Evolutionary conservation across 768 basidiomycete species (phyloP), one percentile per base, ranked within the genome.

Genomic region (Suillus occidentalis): DNA sequence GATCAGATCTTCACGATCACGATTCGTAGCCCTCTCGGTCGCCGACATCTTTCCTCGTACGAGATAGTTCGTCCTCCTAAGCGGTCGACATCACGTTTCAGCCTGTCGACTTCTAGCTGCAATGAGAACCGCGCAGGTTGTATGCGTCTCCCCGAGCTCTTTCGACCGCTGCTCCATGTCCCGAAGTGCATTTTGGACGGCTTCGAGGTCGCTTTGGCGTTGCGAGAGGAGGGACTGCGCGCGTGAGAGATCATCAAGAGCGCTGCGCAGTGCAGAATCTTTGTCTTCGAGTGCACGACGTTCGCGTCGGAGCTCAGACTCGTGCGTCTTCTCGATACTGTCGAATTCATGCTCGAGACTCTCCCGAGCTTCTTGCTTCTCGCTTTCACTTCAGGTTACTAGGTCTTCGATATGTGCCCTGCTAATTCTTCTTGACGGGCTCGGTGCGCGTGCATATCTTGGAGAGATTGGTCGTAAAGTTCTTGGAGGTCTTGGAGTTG

Each of bases 61-160:
- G 85, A 25, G 84, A 76, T 6, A 97, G 80, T 61, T 97, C 94
- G 67, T 90, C 88, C 70, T 97, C 92, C 2, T n/a, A 90, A 81
- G 4, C 91, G 81, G 67, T 89, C 88, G 47, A 97, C 71, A 72
- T 99, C 97, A 36, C 95, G 84, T 74, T 89, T 89, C 58, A 95
- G 78, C 3, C 94, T 80, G 67, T 98, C 97, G 1, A 92, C 82
- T 75, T 99, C 96, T 22, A 98, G 84, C 74, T 97, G 93, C 39
- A 98, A 78, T 0, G 92, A 92, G 79, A 94, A 93, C 52, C 88
- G 83, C 28, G 94, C 90, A n/a, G 3, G 88, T 89, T 0, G 90
- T 90, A 71, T 91, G 91, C 14, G 89, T 87, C 77, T 97, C 94
- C 25, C 96, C 96, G 0, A 89, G 83, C 64, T 87, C 83, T 77